These are phyloP conservation scores for Purpureocillium lavendulum DNA, from an alignment of 2,329 filamentous ascomycete species.

Conservation along the genomic window DNA sequence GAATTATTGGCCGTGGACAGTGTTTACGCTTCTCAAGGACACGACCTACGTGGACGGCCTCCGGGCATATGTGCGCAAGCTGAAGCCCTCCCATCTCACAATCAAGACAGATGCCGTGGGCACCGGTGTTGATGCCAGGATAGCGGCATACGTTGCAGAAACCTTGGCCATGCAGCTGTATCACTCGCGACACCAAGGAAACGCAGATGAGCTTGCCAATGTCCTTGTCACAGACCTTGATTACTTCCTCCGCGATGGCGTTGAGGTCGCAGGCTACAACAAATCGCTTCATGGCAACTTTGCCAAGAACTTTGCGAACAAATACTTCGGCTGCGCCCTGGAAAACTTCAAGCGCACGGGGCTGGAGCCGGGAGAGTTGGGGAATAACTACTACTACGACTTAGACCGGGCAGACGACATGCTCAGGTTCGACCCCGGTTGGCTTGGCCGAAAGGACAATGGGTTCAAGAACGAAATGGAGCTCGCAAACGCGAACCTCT, in stretches of 20 bases:
- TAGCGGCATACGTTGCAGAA: conserved; percentile 78
- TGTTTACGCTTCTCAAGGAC: conserved; percentile 69
- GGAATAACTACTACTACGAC: conserved; percentile 78
- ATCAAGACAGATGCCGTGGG: conserved; percentile 46
- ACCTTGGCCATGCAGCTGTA: conserved; percentile 89
- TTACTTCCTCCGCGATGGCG: conserved; percentile 73
- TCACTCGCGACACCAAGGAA: conserved; percentile 68
- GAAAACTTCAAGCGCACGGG: conserved; percentile 71
- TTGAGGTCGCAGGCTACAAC: conserved; percentile 77
- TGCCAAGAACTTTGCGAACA: conserved; percentile 71
- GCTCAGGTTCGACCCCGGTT: conserved; percentile 68
- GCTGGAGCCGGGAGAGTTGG: conserved; percentile 57
- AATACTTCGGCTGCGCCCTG: conserved; percentile 67
- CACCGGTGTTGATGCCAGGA: conserved; percentile 55
- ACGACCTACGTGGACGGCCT: conserved; percentile 64
- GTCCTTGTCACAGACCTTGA: conserved; percentile 65
- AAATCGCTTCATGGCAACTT: conserved; percentile 79
- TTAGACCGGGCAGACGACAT: conserved; percentile 66
- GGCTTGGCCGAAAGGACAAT: conserved; percentile 59
- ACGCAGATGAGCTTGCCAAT: conserved; percentile 56
- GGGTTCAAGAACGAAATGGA: conserved; percentile 79
- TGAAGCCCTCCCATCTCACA: conserved; percentile 43
- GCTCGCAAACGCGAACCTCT: conserved; percentile 83
- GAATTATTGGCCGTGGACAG: conserved; percentile 94
- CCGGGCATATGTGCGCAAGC: conserved; percentile 56